phyloP scores from a whole-genome alignment of 768 basidiomycete species.

The Arthromyces matolae region DNA sequence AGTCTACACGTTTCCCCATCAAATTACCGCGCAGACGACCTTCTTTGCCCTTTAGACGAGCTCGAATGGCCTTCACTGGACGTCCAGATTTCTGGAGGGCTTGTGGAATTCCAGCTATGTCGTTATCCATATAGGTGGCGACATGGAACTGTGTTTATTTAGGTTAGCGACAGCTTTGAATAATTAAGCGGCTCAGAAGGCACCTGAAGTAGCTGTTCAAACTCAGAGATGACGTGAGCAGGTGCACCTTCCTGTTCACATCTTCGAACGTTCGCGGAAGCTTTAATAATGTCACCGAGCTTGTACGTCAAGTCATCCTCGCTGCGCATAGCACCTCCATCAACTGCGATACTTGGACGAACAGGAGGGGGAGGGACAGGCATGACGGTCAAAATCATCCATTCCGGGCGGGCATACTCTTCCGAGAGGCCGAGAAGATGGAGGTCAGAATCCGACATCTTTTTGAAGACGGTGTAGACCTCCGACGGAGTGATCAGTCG shows the following conservation, averaged over 20 bases:
- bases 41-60: constrained; percentile 97
- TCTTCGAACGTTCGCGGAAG: constrained; percentile 85
- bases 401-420: constrained; percentile 95
- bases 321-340: constrained; percentile 93
- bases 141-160: constrained; percentile 76
- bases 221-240: constrained; percentile 91
- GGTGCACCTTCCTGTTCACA: constrained; percentile 97
- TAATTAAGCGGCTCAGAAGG: neutral
- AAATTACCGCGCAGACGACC: constrained; percentile 95
- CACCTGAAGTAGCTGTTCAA: constrained; percentile 93
- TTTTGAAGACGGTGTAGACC: constrained; percentile 92
- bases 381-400: constrained; percentile 99
- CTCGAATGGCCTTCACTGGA: constrained; percentile 97
- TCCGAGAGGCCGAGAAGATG: constrained; percentile 88
- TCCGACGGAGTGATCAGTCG: constrained; percentile 80
- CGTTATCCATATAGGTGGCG: constrained; percentile 99
- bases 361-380: constrained; percentile 98
- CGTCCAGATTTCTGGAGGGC: constrained; percentile 96
- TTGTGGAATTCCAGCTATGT: constrained; percentile 96
- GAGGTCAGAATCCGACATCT: constrained; percentile 88
- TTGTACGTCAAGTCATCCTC: constrained; percentile 99
- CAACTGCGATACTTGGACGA: constrained; percentile 95
- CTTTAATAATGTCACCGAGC: constrained; percentile 93
- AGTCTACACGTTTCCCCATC: constrained; percentile 99
- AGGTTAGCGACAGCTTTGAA: neutral